phyloP scores from a whole-genome alignment of 1,284 basidiomycete genomes.

The Rhizoctonia solani region DNA sequence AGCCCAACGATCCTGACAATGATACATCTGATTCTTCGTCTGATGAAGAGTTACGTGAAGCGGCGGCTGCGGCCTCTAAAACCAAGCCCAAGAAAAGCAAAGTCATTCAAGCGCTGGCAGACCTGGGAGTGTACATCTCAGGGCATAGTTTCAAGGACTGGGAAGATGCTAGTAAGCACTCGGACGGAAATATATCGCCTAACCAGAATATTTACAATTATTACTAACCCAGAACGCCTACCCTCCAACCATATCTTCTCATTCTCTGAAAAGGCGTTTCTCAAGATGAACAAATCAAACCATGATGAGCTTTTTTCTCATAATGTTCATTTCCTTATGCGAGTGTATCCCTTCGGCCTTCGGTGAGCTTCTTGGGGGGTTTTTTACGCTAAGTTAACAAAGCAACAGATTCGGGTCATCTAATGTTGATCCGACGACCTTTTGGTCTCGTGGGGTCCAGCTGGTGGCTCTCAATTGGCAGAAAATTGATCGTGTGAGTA shows the following conservation, averaged over 20 bases:
- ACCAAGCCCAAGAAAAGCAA: constrained; percentile 30
- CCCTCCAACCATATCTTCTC: constrained; percentile 29
- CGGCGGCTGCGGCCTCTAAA: constrained; percentile 17
- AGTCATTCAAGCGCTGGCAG: constrained; percentile 17
- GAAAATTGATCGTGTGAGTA: constrained; percentile 12
- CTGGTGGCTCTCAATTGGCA: constrained; percentile 30
- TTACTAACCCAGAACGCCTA: neutral
- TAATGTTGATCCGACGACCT: constrained; percentile 16
- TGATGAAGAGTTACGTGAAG: constrained; percentile 26
- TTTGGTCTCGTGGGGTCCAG: constrained; percentile 30
- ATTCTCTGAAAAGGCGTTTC: constrained; percentile 17
- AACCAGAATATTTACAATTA: neutral
- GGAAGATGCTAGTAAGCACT: constrained; percentile 10
- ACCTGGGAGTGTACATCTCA: constrained; percentile 25
- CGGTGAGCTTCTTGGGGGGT: neutral
- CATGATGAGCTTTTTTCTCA: constrained; percentile 23
- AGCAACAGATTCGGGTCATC: constrained; percentile 12
- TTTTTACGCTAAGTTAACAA: neutral
- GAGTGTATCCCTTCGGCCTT: constrained; percentile 29
- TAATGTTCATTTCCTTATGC: constrained; percentile 24
- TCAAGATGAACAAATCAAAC: constrained; percentile 15
- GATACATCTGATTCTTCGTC: constrained; percentile 2
- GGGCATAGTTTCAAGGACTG: constrained; percentile 28
- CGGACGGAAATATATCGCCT: neutral
- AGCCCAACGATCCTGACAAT: neutral